These are phyloP conservation scores for Ceratocystis ficicola DNA, from an alignment of 2,329 filamentous ascomycete genomes.

Conservation along the genomic window DNA sequence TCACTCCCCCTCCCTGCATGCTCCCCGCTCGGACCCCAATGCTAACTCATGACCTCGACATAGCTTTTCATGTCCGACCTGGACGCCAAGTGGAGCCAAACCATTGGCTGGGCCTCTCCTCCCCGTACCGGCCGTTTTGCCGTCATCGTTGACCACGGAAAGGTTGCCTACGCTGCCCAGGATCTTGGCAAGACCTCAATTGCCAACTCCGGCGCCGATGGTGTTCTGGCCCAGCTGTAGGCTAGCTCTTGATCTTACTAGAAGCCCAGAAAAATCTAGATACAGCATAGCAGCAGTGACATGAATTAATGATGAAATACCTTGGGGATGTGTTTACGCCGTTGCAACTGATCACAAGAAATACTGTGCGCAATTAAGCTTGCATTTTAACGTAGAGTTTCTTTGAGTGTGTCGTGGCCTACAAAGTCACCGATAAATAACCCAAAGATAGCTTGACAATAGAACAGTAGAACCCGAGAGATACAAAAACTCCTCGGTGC, in stretches of 20 bases:
- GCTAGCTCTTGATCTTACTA: neutral
- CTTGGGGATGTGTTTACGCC: neutral
- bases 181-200: slow-evolving; percentile 44
- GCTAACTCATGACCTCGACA: slow-evolving; percentile 19
- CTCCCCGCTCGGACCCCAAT: neutral
- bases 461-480: neutral
- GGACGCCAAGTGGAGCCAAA: slow-evolving; percentile 59
- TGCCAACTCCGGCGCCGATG: slow-evolving; percentile 41
- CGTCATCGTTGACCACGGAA: slow-evolving; percentile 71
- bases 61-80: slow-evolving; percentile 65
- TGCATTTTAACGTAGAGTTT: neutral
- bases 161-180: slow-evolving; percentile 66
- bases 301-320: slow-evolving; percentile 14
- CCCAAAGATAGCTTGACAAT: neutral
- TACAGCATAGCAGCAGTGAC: slow-evolving; percentile 3
- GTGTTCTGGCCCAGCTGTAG: slow-evolving; percentile 43
- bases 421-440: neutral
- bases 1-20: slow-evolving; percentile 20
- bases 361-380: neutral
- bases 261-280: neutral
- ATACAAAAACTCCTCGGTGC: neutral
- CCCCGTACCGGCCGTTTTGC: slow-evolving; percentile 70
- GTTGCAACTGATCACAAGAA: neutral
- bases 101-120: slow-evolving; percentile 62
- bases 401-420: neutral